A percentile compares a stretch with the other conserved stretches of the same genome.
Evolutionary conservation across 345 rosid species (phyloP).

Genomic region (Psidium friedrichsthalianum): DNA sequence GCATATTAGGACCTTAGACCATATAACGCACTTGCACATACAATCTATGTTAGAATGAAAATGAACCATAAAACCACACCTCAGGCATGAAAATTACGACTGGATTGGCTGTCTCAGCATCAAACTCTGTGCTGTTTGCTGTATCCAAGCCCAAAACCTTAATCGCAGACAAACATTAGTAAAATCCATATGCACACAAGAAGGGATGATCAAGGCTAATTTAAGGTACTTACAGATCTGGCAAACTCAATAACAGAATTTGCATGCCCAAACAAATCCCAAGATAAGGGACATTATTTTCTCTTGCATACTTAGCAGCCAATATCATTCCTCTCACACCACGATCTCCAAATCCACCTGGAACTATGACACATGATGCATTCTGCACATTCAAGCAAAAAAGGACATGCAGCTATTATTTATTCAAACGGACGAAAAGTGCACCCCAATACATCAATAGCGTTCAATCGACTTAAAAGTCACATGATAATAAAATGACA

Average conservation of each 20-base stretch:
- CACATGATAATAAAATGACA: neutral
- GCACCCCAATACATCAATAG: neutral
- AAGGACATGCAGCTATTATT: neutral
- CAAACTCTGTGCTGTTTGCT: constrained; percentile 88
- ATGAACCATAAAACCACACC: constrained; percentile 22
- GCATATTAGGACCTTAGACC: neutral
- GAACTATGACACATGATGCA: constrained; percentile 83
- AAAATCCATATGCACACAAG: neutral
- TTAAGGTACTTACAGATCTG: constrained; percentile 52
- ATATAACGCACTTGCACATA: neutral
- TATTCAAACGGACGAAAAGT: neutral
- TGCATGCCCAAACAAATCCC: constrained; percentile 99
- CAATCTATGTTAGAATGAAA: neutral
- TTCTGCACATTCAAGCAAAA: constrained; percentile 34
- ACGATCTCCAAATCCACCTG: constrained; percentile 99
- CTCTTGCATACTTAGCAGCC: constrained; percentile 91
- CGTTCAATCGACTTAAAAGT: neutral
- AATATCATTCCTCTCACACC: constrained; percentile 93
- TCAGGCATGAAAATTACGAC: constrained; percentile 96
- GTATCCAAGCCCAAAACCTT: constrained; percentile 73
- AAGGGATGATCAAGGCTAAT: neutral
- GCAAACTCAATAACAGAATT: constrained; percentile 93
- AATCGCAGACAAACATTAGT: constrained; percentile 3
- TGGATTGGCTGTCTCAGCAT: constrained; percentile 60
- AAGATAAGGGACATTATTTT: constrained; percentile 76